Evolutionary conservation across 129 eudicot genomes (phyloP), one percentile per base, ranked within the genome.

Genomic region (Chrysanthemum lavandulifolium): DNA sequence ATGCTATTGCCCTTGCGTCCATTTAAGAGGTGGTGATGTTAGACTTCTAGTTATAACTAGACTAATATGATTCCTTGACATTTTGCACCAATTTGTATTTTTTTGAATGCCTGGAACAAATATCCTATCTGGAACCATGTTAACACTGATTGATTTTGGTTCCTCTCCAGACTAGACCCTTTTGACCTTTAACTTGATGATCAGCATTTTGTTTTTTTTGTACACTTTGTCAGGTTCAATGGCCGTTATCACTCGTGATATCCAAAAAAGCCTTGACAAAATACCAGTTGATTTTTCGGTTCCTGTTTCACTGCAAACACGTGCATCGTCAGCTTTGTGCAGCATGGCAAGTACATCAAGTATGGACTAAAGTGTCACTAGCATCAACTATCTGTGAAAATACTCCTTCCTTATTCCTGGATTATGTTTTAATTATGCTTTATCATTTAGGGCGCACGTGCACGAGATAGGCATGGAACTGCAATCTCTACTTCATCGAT

Each of bases 271-370:
- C 99, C 55, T 78, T 90, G 72, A 90, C 99, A 77, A 94, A 88
- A 67, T 94, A 94, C 74, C 99, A 94, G 85, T 75, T 94, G 74
- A 87, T 88, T 69, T 94, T 94, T 55, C 91, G 95, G 67, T 88
- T 87, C 65, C 80, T 94, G 65, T 94, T 94, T 83, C 97, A 90
- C 82, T 94, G 99, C 78, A 94, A 94, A 81, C 92, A 94, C 54
- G 96, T 94, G 71, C 85, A 83, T 65, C 82, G 96, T 49, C 99
- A 94, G 81, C 97, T 94, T 71, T 90, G 97, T 84, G 93, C 83
- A 62, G 99, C 99, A 67, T 94, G 99, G 99, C 97, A 94, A 84
- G 76, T 86, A 47, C 99, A 94, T 83, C 99, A 94, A 78, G 99
- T 90, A 88, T 67, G 87, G 5, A 48, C 74, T 21, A 36, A 27